phyloP scores from a whole-genome alignment of 192 early-diverging fungal species.

The Lobulomyces angularis region DNA sequence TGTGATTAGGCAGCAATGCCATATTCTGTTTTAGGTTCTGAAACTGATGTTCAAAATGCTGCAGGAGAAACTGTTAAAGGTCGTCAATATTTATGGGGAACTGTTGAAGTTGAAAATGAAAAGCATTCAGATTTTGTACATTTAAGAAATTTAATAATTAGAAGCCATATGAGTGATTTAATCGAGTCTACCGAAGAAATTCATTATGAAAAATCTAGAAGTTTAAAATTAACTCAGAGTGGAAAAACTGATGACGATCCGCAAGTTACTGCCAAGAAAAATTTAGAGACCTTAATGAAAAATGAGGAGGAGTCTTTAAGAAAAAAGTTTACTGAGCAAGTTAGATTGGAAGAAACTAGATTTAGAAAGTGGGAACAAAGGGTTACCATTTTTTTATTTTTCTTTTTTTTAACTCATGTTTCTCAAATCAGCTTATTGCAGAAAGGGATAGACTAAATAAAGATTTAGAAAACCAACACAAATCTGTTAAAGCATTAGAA shows the following conservation, averaged over 20 bases:
- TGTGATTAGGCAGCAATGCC: conserved; percentile 63
- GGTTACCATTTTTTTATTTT: conserved; percentile 13
- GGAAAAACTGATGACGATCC: conserved; percentile 50
- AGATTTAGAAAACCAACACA: conserved; percentile 90
- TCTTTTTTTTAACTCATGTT: conserved; percentile 10
- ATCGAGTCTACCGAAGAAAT: conserved; percentile 84
- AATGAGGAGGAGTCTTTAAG: conserved; percentile 93
- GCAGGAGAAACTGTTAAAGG: conserved; percentile 89
- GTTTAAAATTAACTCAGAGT: conserved; percentile 67
- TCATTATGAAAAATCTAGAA: conserved; percentile 91
- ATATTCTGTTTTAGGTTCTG: conserved; percentile 88
- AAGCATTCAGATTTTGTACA: conserved; percentile 96
- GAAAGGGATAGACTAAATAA: conserved; percentile 98
- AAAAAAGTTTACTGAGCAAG: conserved; percentile 95
- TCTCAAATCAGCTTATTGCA: conserved; percentile 60
- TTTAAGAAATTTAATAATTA: conserved; percentile 86
- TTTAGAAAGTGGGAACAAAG: conserved; percentile 98
- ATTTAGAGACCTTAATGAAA: conserved; percentile 84
- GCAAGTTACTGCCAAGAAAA: conserved; percentile 61
- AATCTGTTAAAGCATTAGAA: conserved; percentile 78
- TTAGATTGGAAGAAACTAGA: conserved; percentile 88
- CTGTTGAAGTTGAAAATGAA: conserved; percentile 98
- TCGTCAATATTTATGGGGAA: conserved; percentile 95
- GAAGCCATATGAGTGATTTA: conserved; percentile 92
- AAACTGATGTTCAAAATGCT: conserved; percentile 64